Conservation (phyloP, 345 rosid species). For the Murraya koenigii region DNA sequence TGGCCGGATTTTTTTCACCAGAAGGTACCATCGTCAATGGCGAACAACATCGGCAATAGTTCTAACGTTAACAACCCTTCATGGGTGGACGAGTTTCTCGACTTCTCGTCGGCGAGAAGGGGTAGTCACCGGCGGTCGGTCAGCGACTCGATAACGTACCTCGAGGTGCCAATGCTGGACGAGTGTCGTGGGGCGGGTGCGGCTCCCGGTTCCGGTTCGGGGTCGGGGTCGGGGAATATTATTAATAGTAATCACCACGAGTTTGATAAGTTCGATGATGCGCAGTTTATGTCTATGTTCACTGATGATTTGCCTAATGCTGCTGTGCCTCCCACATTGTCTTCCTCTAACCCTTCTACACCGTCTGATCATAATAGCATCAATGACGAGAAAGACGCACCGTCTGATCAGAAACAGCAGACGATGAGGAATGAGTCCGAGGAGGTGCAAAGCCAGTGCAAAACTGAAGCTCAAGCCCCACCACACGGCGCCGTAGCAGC, state of each 20-base stretch:
- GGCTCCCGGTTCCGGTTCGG: neutral
- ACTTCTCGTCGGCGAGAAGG: conserved; percentile 64
- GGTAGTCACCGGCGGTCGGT: conserved; percentile 71
- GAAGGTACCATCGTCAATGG: conserved; percentile 30
- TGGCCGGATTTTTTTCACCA: conserved; percentile 77
- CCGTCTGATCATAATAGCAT: conserved; percentile 81
- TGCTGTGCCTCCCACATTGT: conserved; percentile 33
- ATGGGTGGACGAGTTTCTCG: conserved; percentile 88
- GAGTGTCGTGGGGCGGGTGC: conserved; percentile 14
- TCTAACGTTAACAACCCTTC: conserved; percentile 36
- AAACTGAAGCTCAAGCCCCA: conserved; percentile 27
- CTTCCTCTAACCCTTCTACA: conserved; percentile 64
- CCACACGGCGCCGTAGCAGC: conserved; percentile 22
- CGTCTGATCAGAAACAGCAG: conserved; percentile 26
- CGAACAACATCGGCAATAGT: neutral
- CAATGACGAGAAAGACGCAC: conserved; percentile 50
- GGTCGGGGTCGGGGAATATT: neutral
- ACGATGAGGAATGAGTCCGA: conserved; percentile 35
- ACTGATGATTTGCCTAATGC: conserved; percentile 54
- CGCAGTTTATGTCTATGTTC: conserved; percentile 83
- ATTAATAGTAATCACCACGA: conserved; percentile 4
- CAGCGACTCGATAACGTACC: conserved; percentile 74
- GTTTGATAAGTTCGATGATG: conserved; percentile 73
- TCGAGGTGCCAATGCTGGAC: conserved; percentile 40
- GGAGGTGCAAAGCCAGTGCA: conserved; percentile 63